Evolutionary conservation across 2,329 filamentous ascomycete species (phyloP), one percentile per base, ranked within the genome.

Genomic region (Epichloe elymi): DNA sequence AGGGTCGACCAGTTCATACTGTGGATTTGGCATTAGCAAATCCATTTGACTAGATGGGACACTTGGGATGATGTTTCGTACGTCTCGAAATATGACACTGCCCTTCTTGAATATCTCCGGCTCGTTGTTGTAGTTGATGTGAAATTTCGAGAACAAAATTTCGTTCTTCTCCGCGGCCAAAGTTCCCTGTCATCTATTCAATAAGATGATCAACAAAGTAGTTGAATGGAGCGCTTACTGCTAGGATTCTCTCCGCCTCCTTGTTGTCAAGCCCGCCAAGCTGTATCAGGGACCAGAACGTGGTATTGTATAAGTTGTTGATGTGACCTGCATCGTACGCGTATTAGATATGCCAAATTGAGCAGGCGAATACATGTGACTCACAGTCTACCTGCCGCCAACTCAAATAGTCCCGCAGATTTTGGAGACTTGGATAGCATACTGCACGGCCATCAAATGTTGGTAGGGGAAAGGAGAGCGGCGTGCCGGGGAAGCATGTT

Each of bases 51-150:
- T 10, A 17, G 23, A 36, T 26, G 3, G 42, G 19, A 48, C 5
- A 17, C 5, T 12, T 42, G 20, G 6, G 12, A 4, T 23, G 41
- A 12, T 33, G 39, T 19, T 19, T 41, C 79, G 61, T 68, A 86
- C 85, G 64, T 93, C 86, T 59, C 90, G 79, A 65, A 90, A 93
- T 5, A 97, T 69, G 2, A 96, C 85, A 57, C 88, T 97, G 4
- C 93, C 93, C 65, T 97, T 98, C 66, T 85, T 93, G 67, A 80
- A 95, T 15, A 96, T 89, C 56, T 94, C 88, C 0, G 82, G 81
- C 66, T 98, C 93, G 58, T 95, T 93, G 67, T 98, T 98, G 70
- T 98, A 98, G 69, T 98, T 98, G 64, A 97, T 90, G 3, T 83
- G 80, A 66, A 95, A 97, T 26, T 78, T 77, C 2, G 83, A 86